A percentile compares a stretch with the other conserved stretches of the same genome.
Evolutionary conservation across 805 yeast species (phyloP).

Genomic region (Nakazawaea ernobii): DNA sequence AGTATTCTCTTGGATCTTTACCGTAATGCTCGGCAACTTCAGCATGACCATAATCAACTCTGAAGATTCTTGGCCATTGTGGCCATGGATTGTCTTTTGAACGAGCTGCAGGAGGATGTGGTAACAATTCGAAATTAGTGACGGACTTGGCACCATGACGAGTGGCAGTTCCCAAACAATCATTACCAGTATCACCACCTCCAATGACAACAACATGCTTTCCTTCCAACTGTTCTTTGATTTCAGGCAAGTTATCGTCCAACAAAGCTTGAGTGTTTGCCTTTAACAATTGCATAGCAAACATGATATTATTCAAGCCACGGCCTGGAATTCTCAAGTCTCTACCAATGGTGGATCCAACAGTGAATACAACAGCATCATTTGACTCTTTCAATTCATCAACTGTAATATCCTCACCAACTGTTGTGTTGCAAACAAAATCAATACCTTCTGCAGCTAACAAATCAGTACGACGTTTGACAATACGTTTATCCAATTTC

Average conservation of each 20-base stretch:
- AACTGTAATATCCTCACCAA: slow-evolving; percentile 78
- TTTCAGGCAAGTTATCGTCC: slow-evolving; percentile 72
- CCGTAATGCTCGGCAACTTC: slow-evolving; percentile 95
- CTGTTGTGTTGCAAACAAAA: slow-evolving; percentile 68
- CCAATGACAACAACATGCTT: slow-evolving; percentile 95
- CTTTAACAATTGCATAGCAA: slow-evolving; percentile 88
- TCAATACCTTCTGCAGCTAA: slow-evolving; percentile 85
- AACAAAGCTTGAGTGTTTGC: slow-evolving; percentile 87
- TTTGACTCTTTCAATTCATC: slow-evolving; percentile 56
- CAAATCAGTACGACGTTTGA: slow-evolving; percentile 88
- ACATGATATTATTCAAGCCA: slow-evolving; percentile 81
- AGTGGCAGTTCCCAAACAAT: slow-evolving; percentile 94
- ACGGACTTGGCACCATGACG: slow-evolving; percentile 97
- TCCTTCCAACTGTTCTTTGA: slow-evolving; percentile 66
- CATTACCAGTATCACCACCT: slow-evolving; percentile 99
- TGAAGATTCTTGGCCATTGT: slow-evolving; percentile 97
- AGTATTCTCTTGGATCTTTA: slow-evolving; percentile 95
- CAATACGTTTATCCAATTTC: slow-evolving; percentile 92
- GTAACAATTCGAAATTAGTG: slow-evolving; percentile 87
- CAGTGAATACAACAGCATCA: slow-evolving; percentile 87
- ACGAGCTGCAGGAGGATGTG: slow-evolving; percentile 82
- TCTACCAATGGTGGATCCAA: slow-evolving; percentile 95
- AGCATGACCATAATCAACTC: slow-evolving; percentile 96
- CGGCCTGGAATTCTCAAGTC: slow-evolving; percentile 94
- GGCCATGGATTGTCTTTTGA: slow-evolving; percentile 99